Evolutionary conservation across 2,329 filamentous ascomycete genomes (phyloP).

Genomic region (Xylariales sp.): DNA sequence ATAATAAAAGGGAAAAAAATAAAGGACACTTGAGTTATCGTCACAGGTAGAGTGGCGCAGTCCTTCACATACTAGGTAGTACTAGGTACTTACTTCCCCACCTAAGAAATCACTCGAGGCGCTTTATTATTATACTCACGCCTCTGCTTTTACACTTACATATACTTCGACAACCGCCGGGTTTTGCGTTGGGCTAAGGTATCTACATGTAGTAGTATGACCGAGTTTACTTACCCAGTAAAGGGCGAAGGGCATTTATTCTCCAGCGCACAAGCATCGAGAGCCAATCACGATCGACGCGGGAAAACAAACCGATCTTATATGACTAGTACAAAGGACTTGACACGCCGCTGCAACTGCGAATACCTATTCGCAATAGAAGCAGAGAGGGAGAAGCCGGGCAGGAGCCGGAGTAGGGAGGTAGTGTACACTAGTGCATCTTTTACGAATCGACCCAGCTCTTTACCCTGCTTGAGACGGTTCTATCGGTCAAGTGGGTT

Average conservation of each 20-base stretch:
- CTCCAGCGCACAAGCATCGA: neutral
- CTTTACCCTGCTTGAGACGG: conserved; percentile 16
- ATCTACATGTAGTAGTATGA: neutral
- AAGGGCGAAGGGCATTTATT: neutral
- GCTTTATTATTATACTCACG: conserved; percentile 16
- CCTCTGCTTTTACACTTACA: conserved; percentile 4
- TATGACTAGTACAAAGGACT: neutral
- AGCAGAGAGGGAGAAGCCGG: neutral
- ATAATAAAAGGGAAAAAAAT: neutral
- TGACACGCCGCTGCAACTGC: conserved; percentile 8
- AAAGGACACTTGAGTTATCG: neutral
- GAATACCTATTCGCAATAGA: neutral
- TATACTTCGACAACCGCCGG: too few species aligned
- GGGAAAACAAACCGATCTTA: neutral
- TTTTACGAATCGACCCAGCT: conserved; percentile 1
- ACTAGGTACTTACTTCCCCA: neutral
- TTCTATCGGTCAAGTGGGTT: conserved; percentile 5
- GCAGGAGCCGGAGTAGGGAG: too few species aligned
- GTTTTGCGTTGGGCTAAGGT: too few species aligned
- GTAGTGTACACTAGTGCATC: neutral
- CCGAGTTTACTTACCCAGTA: conserved; percentile 5
- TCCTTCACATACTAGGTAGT: neutral
- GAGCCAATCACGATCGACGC: neutral
- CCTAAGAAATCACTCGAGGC: neutral
- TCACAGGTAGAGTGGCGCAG: conserved; percentile 9